A percentile compares a stretch with the other conserved stretches of the same genome.
These are phyloP conservation scores for Cinnamomum micranthum DNA, from an alignment of 164 flowering plant species.

Conservation along the genomic window DNA sequence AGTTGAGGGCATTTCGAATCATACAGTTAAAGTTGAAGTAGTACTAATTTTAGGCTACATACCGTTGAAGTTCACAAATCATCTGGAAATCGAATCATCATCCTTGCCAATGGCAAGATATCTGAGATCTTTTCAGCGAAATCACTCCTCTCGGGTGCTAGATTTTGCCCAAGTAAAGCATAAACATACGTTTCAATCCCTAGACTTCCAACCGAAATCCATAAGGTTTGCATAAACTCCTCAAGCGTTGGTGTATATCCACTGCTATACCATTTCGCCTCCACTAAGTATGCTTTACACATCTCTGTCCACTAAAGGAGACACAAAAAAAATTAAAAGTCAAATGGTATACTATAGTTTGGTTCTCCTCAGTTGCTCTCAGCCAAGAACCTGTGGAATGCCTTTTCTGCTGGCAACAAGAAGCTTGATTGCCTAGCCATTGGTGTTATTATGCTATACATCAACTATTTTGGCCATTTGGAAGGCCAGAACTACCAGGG, in stretches of 20 bases:
- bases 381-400: too few relatives aligned
- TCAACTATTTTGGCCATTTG: too few relatives aligned
- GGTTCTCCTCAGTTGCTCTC: too few relatives aligned
- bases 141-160: constrained; percentile 8
- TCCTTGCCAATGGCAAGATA: constrained; percentile 14
- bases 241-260: constrained; percentile 33
- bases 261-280: constrained; percentile 46
- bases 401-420: too few relatives aligned
- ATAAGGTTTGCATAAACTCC: constrained; percentile 42
- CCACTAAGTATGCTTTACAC: constrained; percentile 36
- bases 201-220: constrained; percentile 41
- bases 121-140: constrained; percentile 13
- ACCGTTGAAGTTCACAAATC: constrained; percentile 36
- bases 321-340: too few relatives aligned
- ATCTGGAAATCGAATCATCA: constrained; percentile 32
- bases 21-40: too few relatives aligned
- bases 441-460: too few relatives aligned
- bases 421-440: too few relatives aligned
- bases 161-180: constrained; percentile 12
- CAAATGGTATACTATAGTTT: too few relatives aligned
- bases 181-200: constrained; percentile 25
- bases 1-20: too few relatives aligned
- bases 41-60: background rate
- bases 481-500: too few relatives aligned
- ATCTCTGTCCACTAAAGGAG: constrained; percentile 39